Conservation (phyloP, 2,329 filamentous ascomycete genomes). For the Cucurbitaria berberidis region DNA sequence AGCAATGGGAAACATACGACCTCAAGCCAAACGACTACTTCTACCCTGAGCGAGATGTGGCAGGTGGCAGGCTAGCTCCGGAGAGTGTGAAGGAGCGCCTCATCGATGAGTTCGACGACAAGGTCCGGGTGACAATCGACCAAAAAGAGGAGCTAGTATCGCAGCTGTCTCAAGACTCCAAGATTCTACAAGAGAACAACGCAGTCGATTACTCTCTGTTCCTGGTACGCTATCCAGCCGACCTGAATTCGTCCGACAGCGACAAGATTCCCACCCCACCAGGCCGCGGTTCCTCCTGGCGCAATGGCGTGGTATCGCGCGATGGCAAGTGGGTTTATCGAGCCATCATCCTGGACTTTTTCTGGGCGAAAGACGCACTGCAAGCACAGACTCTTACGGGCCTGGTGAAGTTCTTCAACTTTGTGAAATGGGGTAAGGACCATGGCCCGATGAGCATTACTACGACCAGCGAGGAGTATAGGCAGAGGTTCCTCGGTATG, state of each 20-base stretch:
- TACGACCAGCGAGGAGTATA: conserved; percentile 71
- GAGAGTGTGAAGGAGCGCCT: conserved; percentile 70
- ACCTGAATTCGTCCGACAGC: conserved; percentile 32
- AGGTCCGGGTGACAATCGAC: conserved; percentile 62
- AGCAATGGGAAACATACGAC: conserved; percentile 73
- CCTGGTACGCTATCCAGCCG: conserved; percentile 63
- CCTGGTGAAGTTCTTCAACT: conserved; percentile 68
- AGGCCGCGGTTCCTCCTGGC: conserved; percentile 58
- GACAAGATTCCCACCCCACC: conserved; percentile 44
- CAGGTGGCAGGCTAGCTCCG: conserved; percentile 66
- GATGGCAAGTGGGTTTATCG: conserved; percentile 72
- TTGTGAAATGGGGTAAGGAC: conserved; percentile 57
- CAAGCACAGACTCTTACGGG: conserved; percentile 70
- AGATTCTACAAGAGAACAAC: conserved; percentile 66
- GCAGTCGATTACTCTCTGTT: conserved; percentile 80
- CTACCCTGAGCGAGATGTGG: conserved; percentile 75
- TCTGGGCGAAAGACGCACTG: conserved; percentile 76
- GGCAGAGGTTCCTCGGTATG: conserved; percentile 62
- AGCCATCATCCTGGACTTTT: conserved; percentile 74
- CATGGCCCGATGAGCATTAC: conserved; percentile 79
- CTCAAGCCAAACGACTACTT: conserved; percentile 78
- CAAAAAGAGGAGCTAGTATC: conserved; percentile 64
- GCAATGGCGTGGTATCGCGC: conserved; percentile 64
- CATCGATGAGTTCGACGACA: conserved; percentile 71
- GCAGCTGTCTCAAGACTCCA: conserved; percentile 66